These are phyloP conservation scores for Balakata baccata DNA, from an alignment of 345 rosid genomes.

Conservation along the genomic window DNA sequence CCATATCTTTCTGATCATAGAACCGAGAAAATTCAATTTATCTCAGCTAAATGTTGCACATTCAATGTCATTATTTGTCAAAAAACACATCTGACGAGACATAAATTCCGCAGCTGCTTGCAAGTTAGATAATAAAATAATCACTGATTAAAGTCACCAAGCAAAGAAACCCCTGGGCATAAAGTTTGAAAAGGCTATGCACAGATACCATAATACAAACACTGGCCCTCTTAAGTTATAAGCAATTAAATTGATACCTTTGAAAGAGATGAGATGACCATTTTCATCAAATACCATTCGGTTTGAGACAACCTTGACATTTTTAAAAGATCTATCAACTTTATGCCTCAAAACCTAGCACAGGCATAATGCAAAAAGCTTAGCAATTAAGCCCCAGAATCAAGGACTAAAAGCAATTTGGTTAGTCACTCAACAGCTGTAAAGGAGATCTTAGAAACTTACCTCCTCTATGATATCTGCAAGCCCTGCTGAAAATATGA, in stretches of 20 bases:
- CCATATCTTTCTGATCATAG: neutral
- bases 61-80: neutral
- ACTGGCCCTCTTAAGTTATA: neutral
- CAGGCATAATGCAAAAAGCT: neutral
- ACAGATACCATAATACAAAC: neutral
- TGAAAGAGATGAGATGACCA: constrained; percentile 67
- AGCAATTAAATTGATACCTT: constrained; percentile 44
- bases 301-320: constrained; percentile 75
- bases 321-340: constrained; percentile 62
- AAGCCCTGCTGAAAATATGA: constrained; percentile 92
- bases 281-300: constrained; percentile 61
- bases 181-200: neutral
- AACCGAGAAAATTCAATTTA: neutral
- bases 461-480: constrained; percentile 98
- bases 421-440: neutral
- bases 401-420: constrained; percentile 1
- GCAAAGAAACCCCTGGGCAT: neutral
- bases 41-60: neutral
- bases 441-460: constrained; percentile 14
- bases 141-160: neutral
- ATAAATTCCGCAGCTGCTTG: neutral
- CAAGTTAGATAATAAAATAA: neutral
- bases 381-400: neutral
- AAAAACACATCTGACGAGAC: neutral
- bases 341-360: constrained; percentile 82